Conservation (phyloP, 1,284 basidiomycete genomes). For the Naganishia sp. region DNA sequence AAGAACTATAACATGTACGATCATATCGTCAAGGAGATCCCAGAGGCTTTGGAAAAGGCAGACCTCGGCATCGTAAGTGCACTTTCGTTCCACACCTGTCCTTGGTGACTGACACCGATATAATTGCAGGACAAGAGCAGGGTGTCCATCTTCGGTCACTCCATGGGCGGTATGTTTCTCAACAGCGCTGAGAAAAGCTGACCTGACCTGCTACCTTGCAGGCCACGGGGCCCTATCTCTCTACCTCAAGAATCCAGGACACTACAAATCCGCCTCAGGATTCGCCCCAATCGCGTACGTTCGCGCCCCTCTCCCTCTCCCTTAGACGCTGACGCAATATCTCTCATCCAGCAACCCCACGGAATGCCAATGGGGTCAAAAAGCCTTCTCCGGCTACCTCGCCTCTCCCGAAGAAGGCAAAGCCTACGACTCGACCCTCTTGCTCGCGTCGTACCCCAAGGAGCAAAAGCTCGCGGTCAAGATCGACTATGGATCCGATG, state of each 20-base stretch:
- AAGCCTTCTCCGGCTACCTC: slow-evolving; percentile 90
- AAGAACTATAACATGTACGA: slow-evolving; percentile 91
- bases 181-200: neutral
- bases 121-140: slow-evolving; percentile 42
- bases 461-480: slow-evolving; percentile 68
- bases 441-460: slow-evolving; percentile 67
- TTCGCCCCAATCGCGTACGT: slow-evolving; percentile 78
- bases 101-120: neutral
- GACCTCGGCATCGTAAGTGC: slow-evolving; percentile 60
- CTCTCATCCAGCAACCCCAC: slow-evolving; percentile 69
- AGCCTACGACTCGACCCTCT: slow-evolving; percentile 79
- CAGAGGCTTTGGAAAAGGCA: slow-evolving; percentile 68
- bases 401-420: slow-evolving; percentile 30
- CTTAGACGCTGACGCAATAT: neutral
- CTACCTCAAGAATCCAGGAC: slow-evolving; percentile 71
- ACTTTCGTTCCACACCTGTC: neutral
- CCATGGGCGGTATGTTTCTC: slow-evolving; percentile 69
- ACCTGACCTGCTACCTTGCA: slow-evolving; percentile 21
- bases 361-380: slow-evolving; percentile 85
- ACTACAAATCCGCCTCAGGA: slow-evolving; percentile 86
- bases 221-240: slow-evolving; percentile 89
- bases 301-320: neutral
- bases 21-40: slow-evolving; percentile 78
- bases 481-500: slow-evolving; percentile 81
- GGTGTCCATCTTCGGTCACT: slow-evolving; percentile 78